phyloP scores from a whole-genome alignment of 139 green algal genomes.

The Gonium pectorale region DNA sequence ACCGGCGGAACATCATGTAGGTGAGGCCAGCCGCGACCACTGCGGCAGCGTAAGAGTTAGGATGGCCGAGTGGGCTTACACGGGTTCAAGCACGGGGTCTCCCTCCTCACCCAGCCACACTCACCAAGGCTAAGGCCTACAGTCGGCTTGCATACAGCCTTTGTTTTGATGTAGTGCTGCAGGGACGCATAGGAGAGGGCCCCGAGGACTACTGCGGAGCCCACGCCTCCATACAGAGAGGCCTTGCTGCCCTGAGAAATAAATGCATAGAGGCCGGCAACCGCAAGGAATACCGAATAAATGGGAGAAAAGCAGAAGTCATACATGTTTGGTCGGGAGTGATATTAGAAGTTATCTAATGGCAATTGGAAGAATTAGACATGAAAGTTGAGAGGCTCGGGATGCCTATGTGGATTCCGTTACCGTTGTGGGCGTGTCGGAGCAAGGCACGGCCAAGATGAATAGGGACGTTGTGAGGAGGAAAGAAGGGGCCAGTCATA shows the following conservation, averaged over 20 bases:
- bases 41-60: not conserved
- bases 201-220: not conserved
- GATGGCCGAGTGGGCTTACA: too few relatives aligned
- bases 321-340: too few relatives aligned
- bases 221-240: not conserved
- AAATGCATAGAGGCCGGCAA: slow-evolving; percentile 4
- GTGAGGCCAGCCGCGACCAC: slow-evolving; percentile 19
- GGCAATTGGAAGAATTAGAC: too few relatives aligned
- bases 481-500: too few relatives aligned
- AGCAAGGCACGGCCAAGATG: too few relatives aligned
- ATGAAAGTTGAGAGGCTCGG: too few relatives aligned
- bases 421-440: too few relatives aligned
- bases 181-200: slow-evolving; percentile 2
- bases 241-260: slow-evolving; percentile 22
- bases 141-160: slow-evolving; percentile 23
- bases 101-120: not conserved
- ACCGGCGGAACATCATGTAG: slow-evolving; percentile 25
- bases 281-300: slow-evolving; percentile 5
- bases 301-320: slow-evolving; percentile 36
- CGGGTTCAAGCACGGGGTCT: not conserved
- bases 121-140: slow-evolving; percentile 15
- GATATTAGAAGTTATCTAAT: too few relatives aligned
- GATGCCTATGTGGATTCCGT: too few relatives aligned
- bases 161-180: slow-evolving; percentile 27
- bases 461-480: too few relatives aligned